Evolutionary conservation across 2,329 filamentous ascomycete species (phyloP), one percentile per base, ranked within the genome.

Genomic region (Coleophoma eucalyptorum): DNA sequence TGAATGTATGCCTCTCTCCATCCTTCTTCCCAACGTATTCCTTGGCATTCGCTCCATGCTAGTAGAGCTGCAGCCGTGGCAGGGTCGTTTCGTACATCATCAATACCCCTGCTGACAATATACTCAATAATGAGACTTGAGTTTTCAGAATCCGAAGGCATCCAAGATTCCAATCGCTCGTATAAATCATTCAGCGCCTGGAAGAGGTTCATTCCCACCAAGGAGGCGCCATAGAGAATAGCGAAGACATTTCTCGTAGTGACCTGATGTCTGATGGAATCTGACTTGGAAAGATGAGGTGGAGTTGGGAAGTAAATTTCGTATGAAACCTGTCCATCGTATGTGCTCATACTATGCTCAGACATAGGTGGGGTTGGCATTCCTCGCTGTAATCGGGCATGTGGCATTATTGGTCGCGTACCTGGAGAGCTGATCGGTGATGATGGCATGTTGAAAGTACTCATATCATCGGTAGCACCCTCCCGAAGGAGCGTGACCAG

Each of bases 181-280:
- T 83, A 81, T 0, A 89, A 69, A 58, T 87, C 85, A 0, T 71
- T 72, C 5, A 89, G 68, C 34, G 84, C 82, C 57, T 87, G 81
- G 56, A 77, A 79, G 0, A 89, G 65, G 4, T 84, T 83, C 1
- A 80, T 61, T 0, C 86, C 86, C 2, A 89, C 84, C 0, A 89
- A 72, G 0, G 84, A 84, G 19, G 80, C 79, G 47, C 81, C 76
- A 58, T 81, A 84, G 2, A 88, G 65, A 33, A 88, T 67, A 0
- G 84, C 85, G 58, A 89, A 82, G 42, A 88, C 78, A 59, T 89
- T 89, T 18, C 86, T 78, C 1, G 84, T 85, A 0, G 85, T 84
- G 43, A 88, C 74, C 56, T 84, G 81, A 55, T 86, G 75, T 1
- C 81, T 72, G 1, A 77, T 72, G 49, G 75, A 76, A 40, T 76